These are phyloP conservation scores for Lentinus brumalis DNA, from an alignment of 768 basidiomycete species.

Conservation along the genomic window DNA sequence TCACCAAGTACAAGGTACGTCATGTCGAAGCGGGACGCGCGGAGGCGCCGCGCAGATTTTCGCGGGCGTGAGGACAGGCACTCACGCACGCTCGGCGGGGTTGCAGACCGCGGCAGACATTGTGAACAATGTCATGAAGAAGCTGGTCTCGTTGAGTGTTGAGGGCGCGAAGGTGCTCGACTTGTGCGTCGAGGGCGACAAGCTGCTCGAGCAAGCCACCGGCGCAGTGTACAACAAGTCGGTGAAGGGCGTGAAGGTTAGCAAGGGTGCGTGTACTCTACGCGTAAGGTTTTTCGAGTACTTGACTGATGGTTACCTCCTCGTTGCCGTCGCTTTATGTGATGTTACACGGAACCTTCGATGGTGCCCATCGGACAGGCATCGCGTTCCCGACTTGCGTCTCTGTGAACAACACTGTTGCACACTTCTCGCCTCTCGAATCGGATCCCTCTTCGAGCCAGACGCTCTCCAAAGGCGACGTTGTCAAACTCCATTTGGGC, in stretches of 20 bases:
- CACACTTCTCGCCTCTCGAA: conserved; percentile 96
- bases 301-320: neutral
- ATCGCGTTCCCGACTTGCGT: conserved; percentile 93
- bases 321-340: neutral
- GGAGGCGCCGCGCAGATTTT: conserved; percentile 11
- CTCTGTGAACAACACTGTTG: conserved; percentile 93
- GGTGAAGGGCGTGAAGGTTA: conserved; percentile 84
- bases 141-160: conserved; percentile 71
- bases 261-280: conserved; percentile 65
- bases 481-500: conserved; percentile 95
- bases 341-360: no score
- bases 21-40: neutral
- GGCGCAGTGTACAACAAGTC: conserved; percentile 87
- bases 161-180: conserved; percentile 90
- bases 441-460: conserved; percentile 74
- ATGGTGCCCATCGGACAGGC: conserved; percentile 44
- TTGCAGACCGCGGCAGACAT: conserved; percentile 87
- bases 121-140: conserved; percentile 81
- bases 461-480: conserved; percentile 78
- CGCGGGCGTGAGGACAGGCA: neutral
- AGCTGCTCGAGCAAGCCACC: conserved; percentile 85
- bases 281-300: no score
- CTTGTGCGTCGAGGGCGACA: conserved; percentile 92
- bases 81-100: neutral
- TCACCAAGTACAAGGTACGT: conserved; percentile 85